Evolutionary conservation across 495 filamentous ascomycete genomes (phyloP).

Genomic region (Xylaria nigripes): DNA sequence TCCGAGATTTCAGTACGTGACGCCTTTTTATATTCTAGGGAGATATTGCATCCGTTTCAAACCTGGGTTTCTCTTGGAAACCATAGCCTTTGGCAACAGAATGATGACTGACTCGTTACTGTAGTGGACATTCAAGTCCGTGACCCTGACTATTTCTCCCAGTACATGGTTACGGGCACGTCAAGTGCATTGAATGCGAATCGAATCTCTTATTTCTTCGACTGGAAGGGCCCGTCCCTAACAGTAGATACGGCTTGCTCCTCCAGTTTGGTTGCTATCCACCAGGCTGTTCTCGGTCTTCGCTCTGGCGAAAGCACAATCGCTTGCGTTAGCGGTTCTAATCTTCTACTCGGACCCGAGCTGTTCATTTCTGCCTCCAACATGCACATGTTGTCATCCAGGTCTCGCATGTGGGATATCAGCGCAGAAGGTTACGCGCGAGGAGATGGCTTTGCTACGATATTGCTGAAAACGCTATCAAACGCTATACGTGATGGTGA

Average conservation of each 20-base stretch:
- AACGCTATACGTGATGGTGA: constrained; percentile 40
- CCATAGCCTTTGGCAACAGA: too few relatives aligned
- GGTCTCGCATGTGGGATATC: constrained; percentile 48
- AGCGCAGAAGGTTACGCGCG: constrained; percentile 52
- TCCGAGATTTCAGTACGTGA: too few relatives aligned
- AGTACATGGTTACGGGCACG: constrained; percentile 42
- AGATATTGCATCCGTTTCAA: too few relatives aligned
- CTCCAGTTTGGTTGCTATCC: constrained; percentile 46
- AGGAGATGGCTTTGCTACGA: constrained; percentile 47
- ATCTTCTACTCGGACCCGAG: constrained; percentile 41
- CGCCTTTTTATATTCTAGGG: too few relatives aligned
- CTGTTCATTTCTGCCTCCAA: constrained; percentile 21
- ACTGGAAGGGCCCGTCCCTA: constrained; percentile 47
- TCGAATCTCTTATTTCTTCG: constrained; percentile 42
- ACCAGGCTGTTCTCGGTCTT: constrained; percentile 63
- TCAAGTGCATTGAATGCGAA: constrained; percentile 37
- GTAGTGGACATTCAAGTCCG: too few relatives aligned
- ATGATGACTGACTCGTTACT: too few relatives aligned
- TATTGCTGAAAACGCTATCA: constrained; percentile 47
- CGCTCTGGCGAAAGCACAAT: constrained; percentile 39
- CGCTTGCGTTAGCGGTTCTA: constrained; percentile 41
- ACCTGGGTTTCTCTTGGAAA: too few relatives aligned
- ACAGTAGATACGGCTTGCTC: constrained; percentile 83
- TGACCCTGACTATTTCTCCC: too few relatives aligned
- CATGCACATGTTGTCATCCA: constrained; percentile 28